Percentiles rank a stretch among this genome's conserved stretches.
phyloP scores from a whole-genome alignment of 768 basidiomycete species.

The Imleria badia region DNA sequence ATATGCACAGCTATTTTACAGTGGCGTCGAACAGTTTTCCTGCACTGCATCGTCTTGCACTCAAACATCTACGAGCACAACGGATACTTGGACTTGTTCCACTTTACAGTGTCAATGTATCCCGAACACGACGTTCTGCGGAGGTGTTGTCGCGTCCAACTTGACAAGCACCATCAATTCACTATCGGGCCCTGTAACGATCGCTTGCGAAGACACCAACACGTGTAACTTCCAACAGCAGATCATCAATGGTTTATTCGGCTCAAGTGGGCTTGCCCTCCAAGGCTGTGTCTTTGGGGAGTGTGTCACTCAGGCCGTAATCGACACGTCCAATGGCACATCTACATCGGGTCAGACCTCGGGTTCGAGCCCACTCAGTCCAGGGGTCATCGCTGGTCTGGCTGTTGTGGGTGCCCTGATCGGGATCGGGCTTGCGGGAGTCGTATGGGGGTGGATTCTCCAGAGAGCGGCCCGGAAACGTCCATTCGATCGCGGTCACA shows the following conservation, averaged over 20 bases:
- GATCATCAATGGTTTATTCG: conserved; percentile 68
- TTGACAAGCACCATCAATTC: conserved; percentile 63
- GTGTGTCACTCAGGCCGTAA: conserved; percentile 78
- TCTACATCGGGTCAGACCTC: conserved; percentile 28
- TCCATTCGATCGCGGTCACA: conserved; percentile 38
- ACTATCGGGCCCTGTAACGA: conserved; percentile 62
- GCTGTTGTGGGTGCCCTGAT: conserved; percentile 77
- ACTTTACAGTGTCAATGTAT: conserved; percentile 76
- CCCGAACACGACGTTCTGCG: conserved; percentile 72
- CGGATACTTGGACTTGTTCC: conserved; percentile 66
- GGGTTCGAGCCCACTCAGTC: conserved; percentile 51
- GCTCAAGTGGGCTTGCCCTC: conserved; percentile 66
- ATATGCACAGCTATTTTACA: conserved; percentile 75
- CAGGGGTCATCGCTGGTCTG: conserved; percentile 89
- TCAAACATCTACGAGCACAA: conserved; percentile 47
- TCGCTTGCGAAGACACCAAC: conserved; percentile 63
- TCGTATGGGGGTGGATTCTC: conserved; percentile 58
- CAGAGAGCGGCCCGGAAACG: conserved; percentile 62
- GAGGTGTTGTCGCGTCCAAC: conserved; percentile 43
- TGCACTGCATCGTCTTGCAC: conserved; percentile 72
- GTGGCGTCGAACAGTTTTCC: conserved; percentile 86
- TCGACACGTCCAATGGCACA: conserved; percentile 53
- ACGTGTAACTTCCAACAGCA: conserved; percentile 78
- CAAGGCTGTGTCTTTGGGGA: conserved; percentile 83
- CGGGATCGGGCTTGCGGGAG: conserved; percentile 52